phyloP scores from a whole-genome alignment of 768 basidiomycete species.

The Amanita exitialis region DNA sequence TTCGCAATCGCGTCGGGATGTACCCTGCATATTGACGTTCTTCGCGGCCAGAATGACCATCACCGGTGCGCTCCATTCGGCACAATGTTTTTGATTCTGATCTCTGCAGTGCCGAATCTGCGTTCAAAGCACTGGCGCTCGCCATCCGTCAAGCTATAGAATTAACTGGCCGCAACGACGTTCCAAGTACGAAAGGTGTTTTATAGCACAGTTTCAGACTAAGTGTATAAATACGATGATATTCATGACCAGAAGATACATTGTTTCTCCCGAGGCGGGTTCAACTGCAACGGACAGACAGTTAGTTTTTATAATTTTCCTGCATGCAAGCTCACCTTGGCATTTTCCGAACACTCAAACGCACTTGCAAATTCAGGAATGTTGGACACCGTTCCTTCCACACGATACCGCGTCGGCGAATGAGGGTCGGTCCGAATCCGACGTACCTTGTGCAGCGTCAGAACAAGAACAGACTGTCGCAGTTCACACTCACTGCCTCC shows the following conservation, averaged over 20 bases:
- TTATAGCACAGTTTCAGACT: conserved; percentile 25
- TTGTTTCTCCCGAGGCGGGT: conserved; percentile 69
- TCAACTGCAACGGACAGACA: conserved; percentile 38
- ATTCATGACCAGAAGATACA: conserved; percentile 72
- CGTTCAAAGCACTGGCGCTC: conserved; percentile 95
- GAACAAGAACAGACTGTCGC: neutral
- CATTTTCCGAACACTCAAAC: conserved; percentile 69
- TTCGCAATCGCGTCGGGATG: conserved; percentile 95
- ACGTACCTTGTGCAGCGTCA: conserved; percentile 37
- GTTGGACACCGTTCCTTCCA: conserved; percentile 81
- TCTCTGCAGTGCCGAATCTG: conserved; percentile 74
- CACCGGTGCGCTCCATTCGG: conserved; percentile 56
- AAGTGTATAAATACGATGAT: neutral
- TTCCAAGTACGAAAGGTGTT: conserved; percentile 96
- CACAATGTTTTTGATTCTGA: neutral
- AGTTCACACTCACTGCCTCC: conserved; percentile 44
- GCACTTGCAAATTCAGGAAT: conserved; percentile 83
- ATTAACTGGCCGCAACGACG: conserved; percentile 78
- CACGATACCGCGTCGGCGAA: conserved; percentile 70
- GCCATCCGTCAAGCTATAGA: conserved; percentile 95
- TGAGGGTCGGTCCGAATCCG: conserved; percentile 85
- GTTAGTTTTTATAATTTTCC: neutral
- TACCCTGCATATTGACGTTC: conserved; percentile 89
- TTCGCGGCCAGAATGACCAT: conserved; percentile 95
- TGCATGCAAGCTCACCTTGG: conserved; percentile 43